Conservation (phyloP, 306 rosid genomes). For the Carpinus fangiana region DNA sequence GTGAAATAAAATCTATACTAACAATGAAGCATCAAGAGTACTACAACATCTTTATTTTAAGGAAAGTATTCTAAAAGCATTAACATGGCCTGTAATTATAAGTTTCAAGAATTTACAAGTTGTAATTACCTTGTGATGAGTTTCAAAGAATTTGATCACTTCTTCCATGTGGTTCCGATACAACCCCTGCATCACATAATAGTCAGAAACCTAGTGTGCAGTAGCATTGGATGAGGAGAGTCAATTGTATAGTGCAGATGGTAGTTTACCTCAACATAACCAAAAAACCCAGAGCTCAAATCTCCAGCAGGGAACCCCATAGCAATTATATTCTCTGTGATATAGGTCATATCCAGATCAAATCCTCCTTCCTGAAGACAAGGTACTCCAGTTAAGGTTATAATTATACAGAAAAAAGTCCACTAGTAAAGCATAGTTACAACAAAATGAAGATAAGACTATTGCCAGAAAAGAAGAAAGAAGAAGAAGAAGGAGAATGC, state of each 20-base stretch:
- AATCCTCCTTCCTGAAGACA: constrained; percentile 86
- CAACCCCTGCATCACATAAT: constrained; percentile 70
- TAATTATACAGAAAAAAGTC: constrained; percentile 4
- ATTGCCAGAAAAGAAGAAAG: neutral
- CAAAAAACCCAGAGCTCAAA: constrained; percentile 98
- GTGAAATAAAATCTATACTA: neutral
- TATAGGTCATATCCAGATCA: constrained; percentile 98
- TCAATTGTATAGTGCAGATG: constrained; percentile 15
- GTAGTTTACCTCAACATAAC: constrained; percentile 85
- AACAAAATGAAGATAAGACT: neutral
- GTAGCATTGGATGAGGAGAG: constrained; percentile 16
- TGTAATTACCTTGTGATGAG: constrained; percentile 81
- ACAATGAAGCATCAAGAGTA: neutral
- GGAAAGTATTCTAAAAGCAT: neutral
- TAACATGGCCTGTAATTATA: neutral
- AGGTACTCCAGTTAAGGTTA: constrained; percentile 19
- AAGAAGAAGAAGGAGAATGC: no score
- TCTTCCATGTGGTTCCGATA: constrained; percentile 99
- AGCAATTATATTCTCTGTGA: constrained; percentile 95
- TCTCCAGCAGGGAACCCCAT: constrained; percentile 99
- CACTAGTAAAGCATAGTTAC: constrained; percentile 10
- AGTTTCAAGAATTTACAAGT: neutral
- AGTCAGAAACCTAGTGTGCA: constrained; percentile 18
- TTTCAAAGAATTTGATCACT: constrained; percentile 95
- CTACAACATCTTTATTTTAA: neutral